Base-by-base conservation (phyloP, 495 filamentous ascomycete species). In the Podospora anserina region DNA sequence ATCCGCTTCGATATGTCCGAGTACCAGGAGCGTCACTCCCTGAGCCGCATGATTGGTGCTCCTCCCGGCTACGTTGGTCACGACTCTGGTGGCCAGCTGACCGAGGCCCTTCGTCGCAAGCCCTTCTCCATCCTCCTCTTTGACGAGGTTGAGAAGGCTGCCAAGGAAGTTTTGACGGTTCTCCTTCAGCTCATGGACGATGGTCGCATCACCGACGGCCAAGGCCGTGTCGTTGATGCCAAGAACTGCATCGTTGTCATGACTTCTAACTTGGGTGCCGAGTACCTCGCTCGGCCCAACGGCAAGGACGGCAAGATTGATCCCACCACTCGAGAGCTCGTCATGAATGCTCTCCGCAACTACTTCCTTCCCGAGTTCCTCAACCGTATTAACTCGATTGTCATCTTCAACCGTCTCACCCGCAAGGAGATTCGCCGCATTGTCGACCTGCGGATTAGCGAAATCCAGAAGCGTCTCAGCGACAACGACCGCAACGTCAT, bases 1-100 rank as follows among this genome's bases (percentile, higher is more conserved):
- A 96, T 99, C 75, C 92, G 95, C 18, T 94, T 99, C 82, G 95
- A 99, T 80, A 99, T 99, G 95, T 98, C 95, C 7, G 95, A 99
- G 78, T 99, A 99, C 79, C 96, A 98, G 79, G 95, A 99, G 79
- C 91, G 94, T 11, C 95, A 99, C 80, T 92, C 94, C 1, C 88
- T 99, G 27, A 96, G 92, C 74, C 90, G 95, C 68, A 97, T 99
- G 91, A 99, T 99, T 72, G 95, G 95, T 74, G 94, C 95, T 9
- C 95, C 95, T 16, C 95, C 95, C 7, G 95, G 95, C 71, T 99
- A 99, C 73, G 93, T 99, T 67, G 95, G 95, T 28, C 93, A 99
- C 77, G 95, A 99, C 71, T 89, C 95, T 32, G 95, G 95, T 70
- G 95, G 95, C 53, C 95, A 99, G 74, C 87, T 99, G 49, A 99